Evolutionary conservation across 108 stramenopile species (phyloP).

Genomic region (Aurantiochytrium sp.): DNA sequence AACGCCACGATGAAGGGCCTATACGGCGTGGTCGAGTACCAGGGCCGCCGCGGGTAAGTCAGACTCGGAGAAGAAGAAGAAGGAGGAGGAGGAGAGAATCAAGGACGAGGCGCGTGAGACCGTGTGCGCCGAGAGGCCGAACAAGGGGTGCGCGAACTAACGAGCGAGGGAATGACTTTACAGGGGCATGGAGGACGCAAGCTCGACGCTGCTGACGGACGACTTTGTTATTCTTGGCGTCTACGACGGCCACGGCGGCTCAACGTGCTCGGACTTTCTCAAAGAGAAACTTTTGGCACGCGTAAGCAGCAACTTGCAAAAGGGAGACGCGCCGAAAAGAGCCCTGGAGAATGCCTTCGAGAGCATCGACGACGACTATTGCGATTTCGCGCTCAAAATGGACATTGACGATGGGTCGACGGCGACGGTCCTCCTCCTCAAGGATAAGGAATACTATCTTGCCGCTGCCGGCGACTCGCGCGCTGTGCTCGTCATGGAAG

Average conservation of each 20-base stretch:
- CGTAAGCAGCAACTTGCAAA: neutral
- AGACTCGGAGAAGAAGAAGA: neutral
- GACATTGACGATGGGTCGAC: slow-evolving; percentile 38
- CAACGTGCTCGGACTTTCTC: neutral
- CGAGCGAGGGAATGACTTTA: neutral
- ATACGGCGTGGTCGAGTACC: neutral
- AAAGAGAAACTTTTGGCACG: neutral
- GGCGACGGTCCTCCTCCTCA: slow-evolving; percentile 14
- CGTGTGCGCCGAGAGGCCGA: neutral
- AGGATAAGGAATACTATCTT: neutral
- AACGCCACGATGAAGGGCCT: neutral
- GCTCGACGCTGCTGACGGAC: neutral
- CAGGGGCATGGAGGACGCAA: slow-evolving; percentile 10
- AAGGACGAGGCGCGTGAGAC: neutral
- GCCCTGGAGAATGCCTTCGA: neutral
- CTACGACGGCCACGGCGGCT: neutral
- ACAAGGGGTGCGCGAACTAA: neutral
- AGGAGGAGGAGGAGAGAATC: neutral
- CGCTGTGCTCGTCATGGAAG: slow-evolving; percentile 25
- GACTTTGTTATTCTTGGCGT: neutral
- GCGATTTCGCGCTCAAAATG: neutral
- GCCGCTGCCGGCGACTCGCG: slow-evolving; percentile 45
- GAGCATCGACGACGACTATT: neutral
- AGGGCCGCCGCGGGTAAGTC: neutral
- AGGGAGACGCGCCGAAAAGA: neutral